phyloP scores from a whole-genome alignment of 768 basidiomycete genomes.

The Podaxis pistillaris region DNA sequence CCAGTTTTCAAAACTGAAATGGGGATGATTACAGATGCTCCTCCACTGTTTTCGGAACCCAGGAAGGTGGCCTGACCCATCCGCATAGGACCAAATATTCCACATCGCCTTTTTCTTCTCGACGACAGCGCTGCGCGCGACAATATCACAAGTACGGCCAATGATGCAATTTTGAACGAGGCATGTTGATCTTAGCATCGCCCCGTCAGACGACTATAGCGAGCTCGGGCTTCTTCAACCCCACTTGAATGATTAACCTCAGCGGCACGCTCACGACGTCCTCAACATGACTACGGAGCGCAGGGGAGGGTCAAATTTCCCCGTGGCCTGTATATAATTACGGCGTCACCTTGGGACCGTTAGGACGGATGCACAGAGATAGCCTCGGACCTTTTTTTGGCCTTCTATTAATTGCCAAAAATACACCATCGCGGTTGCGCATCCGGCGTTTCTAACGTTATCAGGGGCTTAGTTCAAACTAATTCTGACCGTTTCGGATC shows the following conservation, averaged over 20 bases:
- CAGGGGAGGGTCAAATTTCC: not conserved
- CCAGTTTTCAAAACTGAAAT: not conserved
- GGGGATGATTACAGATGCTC: not conserved
- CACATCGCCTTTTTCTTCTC: not conserved
- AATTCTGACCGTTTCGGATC: too few species aligned
- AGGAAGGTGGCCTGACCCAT: not conserved
- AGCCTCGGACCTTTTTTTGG: not conserved
- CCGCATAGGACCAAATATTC: not conserved
- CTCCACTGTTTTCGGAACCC: not conserved
- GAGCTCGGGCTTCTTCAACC: not conserved
- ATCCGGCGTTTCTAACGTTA: too few species aligned
- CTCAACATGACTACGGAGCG: not conserved
- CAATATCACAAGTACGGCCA: not conserved
- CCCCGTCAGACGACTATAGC: not conserved
- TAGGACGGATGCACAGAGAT: not conserved
- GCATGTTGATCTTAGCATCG: not conserved
- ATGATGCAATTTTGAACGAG: not conserved
- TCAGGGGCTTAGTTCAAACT: too few species aligned
- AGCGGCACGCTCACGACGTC: not conserved
- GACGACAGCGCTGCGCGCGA: not conserved
- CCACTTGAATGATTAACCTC: not conserved
- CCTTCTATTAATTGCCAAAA: not conserved
- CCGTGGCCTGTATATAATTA: not conserved
- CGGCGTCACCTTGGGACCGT: not conserved
- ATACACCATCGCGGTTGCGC: not conserved